phyloP scores from a whole-genome alignment of 129 eudicot genomes.

The Glebionis coronaria region DNA sequence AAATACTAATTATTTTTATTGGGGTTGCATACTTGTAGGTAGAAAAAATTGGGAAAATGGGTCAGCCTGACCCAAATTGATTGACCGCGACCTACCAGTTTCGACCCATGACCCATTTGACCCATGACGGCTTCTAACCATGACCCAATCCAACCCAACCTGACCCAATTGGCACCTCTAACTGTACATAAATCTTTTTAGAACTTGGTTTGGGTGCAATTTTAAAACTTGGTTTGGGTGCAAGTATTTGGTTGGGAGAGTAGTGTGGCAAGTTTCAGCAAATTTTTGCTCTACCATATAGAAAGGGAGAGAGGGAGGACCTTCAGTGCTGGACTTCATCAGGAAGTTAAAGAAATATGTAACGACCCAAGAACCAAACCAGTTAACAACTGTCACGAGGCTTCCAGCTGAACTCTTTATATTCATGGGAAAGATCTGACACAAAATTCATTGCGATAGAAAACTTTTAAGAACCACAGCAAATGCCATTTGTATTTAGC shows the following conservation, averaged over 20 bases:
- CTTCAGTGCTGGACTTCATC: conserved; percentile 68
- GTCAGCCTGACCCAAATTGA: no score
- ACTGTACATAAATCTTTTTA: not conserved
- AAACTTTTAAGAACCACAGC: not conserved
- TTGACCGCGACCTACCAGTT: no score
- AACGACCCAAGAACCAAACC: conserved; percentile 81
- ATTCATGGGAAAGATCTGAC: conserved; percentile 83
- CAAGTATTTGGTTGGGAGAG: not conserved
- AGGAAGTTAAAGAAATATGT: conserved; percentile 70
- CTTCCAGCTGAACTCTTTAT: conserved; percentile 86
- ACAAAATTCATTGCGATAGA: not conserved
- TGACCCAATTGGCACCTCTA: no score
- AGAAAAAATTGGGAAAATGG: no score
- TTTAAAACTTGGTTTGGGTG: not conserved
- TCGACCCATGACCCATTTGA: no score
- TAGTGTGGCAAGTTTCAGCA: not conserved
- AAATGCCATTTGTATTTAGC: not conserved
- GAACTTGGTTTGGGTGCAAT: not conserved
- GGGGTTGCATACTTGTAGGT: no score
- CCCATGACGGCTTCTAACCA: no score
- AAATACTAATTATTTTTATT: no score
- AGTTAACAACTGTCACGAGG: conserved; percentile 75
- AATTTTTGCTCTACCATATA: conserved; percentile 1
- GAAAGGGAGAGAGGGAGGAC: conserved; percentile 30
- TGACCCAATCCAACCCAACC: no score